Percentiles rank a stretch among this genome's conserved stretches.
Evolutionary conservation across 176 grass and related monocot species (phyloP).

Genomic region (Pontederia paniculata): DNA sequence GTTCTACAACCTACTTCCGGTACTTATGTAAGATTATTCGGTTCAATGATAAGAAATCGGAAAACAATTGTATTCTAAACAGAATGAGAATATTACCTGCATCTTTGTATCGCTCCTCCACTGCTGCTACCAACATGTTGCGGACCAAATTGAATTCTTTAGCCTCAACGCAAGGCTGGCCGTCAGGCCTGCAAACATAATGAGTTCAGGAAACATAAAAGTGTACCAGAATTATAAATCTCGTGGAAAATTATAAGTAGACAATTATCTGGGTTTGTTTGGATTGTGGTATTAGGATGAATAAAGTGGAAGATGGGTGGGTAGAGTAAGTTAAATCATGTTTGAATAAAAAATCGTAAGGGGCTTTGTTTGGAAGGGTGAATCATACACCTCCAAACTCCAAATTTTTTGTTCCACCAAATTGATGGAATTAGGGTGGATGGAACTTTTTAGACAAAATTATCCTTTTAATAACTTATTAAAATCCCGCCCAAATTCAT

Average conservation of each 20-base stretch:
- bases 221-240: neutral
- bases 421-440: too few relatives aligned
- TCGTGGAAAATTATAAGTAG: neutral
- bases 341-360: too few relatives aligned
- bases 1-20: neutral
- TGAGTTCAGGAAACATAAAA: neutral
- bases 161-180: conserved; percentile 48
- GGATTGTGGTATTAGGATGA: too few relatives aligned
- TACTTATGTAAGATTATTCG: neutral
- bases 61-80: neutral
- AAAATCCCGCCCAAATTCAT: too few relatives aligned
- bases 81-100: conserved; percentile 50
- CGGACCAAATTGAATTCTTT: conserved; percentile 70
- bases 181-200: conserved; percentile 36
- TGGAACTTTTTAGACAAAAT: too few relatives aligned
- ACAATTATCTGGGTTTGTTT: too few relatives aligned
- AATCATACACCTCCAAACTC: too few relatives aligned
- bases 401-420: too few relatives aligned
- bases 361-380: too few relatives aligned
- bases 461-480: too few relatives aligned
- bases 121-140: conserved; percentile 73
- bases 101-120: conserved; percentile 92
- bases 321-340: too few relatives aligned
- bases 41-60: neutral
- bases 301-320: too few relatives aligned